These are phyloP conservation scores for Suillus ampliporus DNA, from an alignment of 768 basidiomycete species.

Conservation along the genomic window DNA sequence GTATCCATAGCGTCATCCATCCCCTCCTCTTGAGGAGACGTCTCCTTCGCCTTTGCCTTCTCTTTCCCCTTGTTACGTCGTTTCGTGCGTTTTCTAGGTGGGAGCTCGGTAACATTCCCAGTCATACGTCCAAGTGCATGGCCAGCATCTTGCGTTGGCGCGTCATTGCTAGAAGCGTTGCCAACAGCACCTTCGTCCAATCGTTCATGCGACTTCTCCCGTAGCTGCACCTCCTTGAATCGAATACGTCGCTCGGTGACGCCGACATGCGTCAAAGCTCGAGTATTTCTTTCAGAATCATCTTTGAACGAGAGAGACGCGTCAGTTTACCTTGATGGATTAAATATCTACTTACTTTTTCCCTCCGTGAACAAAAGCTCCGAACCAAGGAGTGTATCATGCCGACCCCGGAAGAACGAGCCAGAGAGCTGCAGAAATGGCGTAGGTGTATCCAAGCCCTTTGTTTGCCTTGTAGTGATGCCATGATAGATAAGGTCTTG, in stretches of 20 bases:
- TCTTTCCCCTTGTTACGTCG: constrained; percentile 1
- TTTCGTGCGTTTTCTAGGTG: constrained; percentile 4
- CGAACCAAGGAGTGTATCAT: constrained; percentile 72
- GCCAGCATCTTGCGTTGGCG: background rate
- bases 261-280: constrained; percentile 58
- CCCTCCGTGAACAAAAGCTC: constrained; percentile 78
- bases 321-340: constrained; percentile 6
- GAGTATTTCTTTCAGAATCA: constrained; percentile 52
- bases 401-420: constrained; percentile 71
- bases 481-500: background rate
- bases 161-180: background rate
- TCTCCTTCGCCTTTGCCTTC: constrained; percentile 3
- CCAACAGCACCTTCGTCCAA: too few relatives aligned
- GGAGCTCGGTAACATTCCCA: background rate
- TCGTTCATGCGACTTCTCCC: constrained; percentile 37
- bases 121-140: constrained; percentile 4
- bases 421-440: constrained; percentile 82
- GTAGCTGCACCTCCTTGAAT: constrained; percentile 75
- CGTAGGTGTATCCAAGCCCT: constrained; percentile 81
- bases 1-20: constrained; percentile 2
- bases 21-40: background rate
- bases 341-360: constrained; percentile 49
- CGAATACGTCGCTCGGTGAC: constrained; percentile 70
- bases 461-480: constrained; percentile 2
- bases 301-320: constrained; percentile 36